Conservation (phyloP, 257 asterid genomes). For the Capsicum chinense region DNA sequence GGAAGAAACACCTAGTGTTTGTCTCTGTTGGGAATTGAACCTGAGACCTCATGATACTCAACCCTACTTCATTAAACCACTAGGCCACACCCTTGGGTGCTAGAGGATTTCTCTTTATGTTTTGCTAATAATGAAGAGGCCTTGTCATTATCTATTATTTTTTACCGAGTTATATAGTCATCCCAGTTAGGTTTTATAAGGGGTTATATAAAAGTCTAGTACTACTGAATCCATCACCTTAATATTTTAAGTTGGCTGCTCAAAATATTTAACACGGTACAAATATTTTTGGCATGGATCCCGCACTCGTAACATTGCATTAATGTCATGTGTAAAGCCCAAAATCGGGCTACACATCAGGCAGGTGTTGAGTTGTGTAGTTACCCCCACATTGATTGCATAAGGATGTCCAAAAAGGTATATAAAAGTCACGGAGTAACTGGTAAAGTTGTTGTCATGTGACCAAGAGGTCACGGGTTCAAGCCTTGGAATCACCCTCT, state of each 20-base stretch:
- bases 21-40: too few relatives aligned
- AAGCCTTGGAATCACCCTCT: too few relatives aligned
- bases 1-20: too few relatives aligned
- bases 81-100: too few relatives aligned
- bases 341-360: not conserved
- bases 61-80: too few relatives aligned
- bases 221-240: not conserved
- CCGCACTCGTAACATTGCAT: not conserved
- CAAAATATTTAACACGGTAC: conserved; percentile 1
- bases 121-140: not conserved
- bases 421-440: not conserved
- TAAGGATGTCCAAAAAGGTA: not conserved
- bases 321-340: not conserved
- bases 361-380: not conserved
- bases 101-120: not conserved
- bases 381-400: not conserved
- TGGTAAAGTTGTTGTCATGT: too few relatives aligned
- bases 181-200: not conserved
- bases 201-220: not conserved
- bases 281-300: conserved; percentile 1
- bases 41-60: too few relatives aligned
- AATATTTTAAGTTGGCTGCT: conserved; percentile 1
- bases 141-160: not conserved
- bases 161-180: not conserved
- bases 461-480: too few relatives aligned